Base-by-base conservation (phyloP, 768 basidiomycete species). In the Tephrocybe sp. region DNA sequence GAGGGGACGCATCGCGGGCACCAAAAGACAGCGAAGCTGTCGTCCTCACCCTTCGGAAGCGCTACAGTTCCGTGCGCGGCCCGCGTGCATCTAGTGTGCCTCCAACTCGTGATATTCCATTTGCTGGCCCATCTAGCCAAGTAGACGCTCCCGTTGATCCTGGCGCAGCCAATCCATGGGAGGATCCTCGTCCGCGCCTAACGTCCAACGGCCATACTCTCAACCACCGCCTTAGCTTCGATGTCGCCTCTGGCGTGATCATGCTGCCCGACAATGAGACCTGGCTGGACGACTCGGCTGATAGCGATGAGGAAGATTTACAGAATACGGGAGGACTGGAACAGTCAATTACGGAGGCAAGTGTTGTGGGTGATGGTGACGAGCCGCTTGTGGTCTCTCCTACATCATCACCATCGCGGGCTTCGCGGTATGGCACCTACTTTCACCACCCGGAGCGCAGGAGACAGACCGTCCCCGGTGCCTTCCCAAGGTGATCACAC, bases 171-270 rank as follows among this genome's bases (percentile, higher is more conserved):
- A 81, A 88, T 52, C 86, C 86, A 0, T 87, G 85, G 86, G 73
- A 73, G n/a, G 82, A 90, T 51, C 63, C 73, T 1, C 72, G 66
- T 30, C 63, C 72, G n/a, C 53, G 55, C 40, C 25, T 60, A 36
- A 28, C 54, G 37, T 51, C 51, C 2, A 48, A 60, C 23, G 65
- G 65, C 14, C 45, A 53, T 6, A 40, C 11, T 36, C 58, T 82
- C 40, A 69, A 68, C 46, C 86, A 89, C 61, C 79, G 89, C 15
- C 67, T 92, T 48, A 93, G 90, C 68, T 95, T 86, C 56, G 92
- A 94, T 62, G 85, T 84, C 44, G 91, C 84, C 4, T 88, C 88
- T 2, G 93, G 93, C 0, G 90, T 94, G 30, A 95, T 95, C 57
- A 86, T 87, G 77, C 70, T 95, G 2, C 91, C 93, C 0, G 91